Conservation (phyloP, 768 basidiomycete genomes). For the Agrocybe praecox region DNA sequence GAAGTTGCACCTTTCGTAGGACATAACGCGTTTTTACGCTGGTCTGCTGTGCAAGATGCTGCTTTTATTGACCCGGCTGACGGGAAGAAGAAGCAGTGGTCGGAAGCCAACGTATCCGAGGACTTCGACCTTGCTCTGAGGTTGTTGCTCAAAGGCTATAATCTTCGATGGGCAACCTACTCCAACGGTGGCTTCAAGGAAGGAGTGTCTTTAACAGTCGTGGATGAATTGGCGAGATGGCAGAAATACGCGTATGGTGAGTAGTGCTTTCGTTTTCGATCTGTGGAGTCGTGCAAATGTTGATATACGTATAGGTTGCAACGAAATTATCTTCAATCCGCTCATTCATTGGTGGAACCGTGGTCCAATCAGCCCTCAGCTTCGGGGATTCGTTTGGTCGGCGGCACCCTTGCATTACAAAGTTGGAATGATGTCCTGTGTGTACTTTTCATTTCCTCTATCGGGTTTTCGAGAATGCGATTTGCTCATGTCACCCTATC, state of each 20-base stretch:
- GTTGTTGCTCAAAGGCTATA: conserved; percentile 69
- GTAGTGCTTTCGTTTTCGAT: conserved; percentile 9
- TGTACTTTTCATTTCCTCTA: conserved; percentile 19
- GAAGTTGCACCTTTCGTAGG: conserved; percentile 86
- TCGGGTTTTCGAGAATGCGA: background rate
- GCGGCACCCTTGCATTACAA: conserved; percentile 80
- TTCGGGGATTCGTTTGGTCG: conserved; percentile 77
- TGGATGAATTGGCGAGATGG: conserved; percentile 91
- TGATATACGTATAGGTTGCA: conserved; percentile 45
- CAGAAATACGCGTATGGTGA: conserved; percentile 71
- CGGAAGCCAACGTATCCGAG: conserved; percentile 77
- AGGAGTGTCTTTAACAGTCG: conserved; percentile 83
- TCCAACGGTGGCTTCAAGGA: conserved; percentile 86
- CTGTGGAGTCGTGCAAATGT: background rate
- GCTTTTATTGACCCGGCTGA: conserved; percentile 69
- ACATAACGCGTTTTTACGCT: conserved; percentile 86
- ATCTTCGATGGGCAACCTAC: conserved; percentile 84
- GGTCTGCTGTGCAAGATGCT: conserved; percentile 87
- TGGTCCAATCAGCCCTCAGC: conserved; percentile 80
- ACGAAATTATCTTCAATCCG: conserved; percentile 87
- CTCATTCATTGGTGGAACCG: conserved; percentile 71
- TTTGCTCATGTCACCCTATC: conserved; percentile 4
- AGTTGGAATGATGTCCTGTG: conserved; percentile 76
- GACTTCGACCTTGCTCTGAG: conserved; percentile 81
- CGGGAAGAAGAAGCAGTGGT: conserved; percentile 70